Evolutionary conservation across 2,329 filamentous ascomycete species (phyloP), one percentile per base, ranked within the genome.

Genomic region (Paracoccidioides brasiliensis): DNA sequence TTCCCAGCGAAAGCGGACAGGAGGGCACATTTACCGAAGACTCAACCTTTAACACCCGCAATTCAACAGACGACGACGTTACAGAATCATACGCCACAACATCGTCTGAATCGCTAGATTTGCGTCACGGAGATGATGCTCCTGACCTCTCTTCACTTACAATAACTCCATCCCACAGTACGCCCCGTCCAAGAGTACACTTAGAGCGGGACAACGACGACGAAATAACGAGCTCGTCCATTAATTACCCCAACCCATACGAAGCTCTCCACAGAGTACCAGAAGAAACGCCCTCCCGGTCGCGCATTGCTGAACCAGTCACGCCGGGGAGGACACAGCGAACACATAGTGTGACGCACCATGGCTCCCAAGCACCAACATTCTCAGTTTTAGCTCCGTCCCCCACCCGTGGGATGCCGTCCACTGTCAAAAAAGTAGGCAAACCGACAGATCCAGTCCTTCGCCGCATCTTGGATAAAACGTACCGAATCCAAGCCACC

Each of bases 391-490:
- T 83, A 73, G 68, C 82, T 66, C 61, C 81, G 71, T 72, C 76
- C 65, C 69, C 74, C 63, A 67, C 70, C 67, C 69, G 75, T 62
- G 57, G 70, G 62, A 61, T 72, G 64, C 67, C 68, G 56, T 69
- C 72, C 58, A 65, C 72, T 60, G 57, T 68, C 35, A 66, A 66
- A 59, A 71, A 72, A 53, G 64, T 64, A 40, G 61, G 65, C 10
- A 75, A 69, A 72, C 64, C 64, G 4, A 66, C 67, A 6, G 89
- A 96, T 66, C 87, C 88, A 2, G 77, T 97, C 7, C 79, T 98
- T 43, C 91, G 97, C 69, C 87, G 86, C 57, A 78, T 97, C n/a
- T 81, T 95, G 4, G 90, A 97, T 75, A 96, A 94, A 72, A 96
- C 87, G 56, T 98, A 95, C 74, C 88, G 91, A 37, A 79, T 98